Evolutionary conservation across 108 stramenopile genomes (phyloP).

Genomic region (Seminavis robusta): DNA sequence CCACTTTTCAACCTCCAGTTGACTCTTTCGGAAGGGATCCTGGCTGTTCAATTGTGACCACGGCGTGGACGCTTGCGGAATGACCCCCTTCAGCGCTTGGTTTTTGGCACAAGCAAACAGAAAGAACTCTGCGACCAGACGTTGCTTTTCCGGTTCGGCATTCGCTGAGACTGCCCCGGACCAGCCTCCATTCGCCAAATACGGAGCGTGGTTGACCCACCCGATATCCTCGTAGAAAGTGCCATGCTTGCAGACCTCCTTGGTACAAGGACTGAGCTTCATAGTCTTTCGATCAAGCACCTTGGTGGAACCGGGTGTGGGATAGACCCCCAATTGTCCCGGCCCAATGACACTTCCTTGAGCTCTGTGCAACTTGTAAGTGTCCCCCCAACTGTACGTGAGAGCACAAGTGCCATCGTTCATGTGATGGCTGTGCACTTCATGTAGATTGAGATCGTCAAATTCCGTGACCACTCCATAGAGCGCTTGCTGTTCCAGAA

Average conservation of each 20-base stretch:
- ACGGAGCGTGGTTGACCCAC: slow-evolving; percentile 32
- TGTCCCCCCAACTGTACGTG: slow-evolving; percentile 19
- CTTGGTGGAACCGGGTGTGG: slow-evolving; percentile 16
- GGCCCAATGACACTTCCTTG: too few species aligned
- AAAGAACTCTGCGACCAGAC: slow-evolving; percentile 22
- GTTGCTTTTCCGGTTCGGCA: slow-evolving; percentile 3
- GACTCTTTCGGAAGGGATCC: slow-evolving; percentile 30
- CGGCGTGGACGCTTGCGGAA: slow-evolving; percentile 17
- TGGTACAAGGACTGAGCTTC: slow-evolving; percentile 21
- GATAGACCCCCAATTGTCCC: slow-evolving; percentile 22
- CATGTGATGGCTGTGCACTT: slow-evolving; percentile 8
- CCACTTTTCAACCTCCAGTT: slow-evolving; percentile 19
- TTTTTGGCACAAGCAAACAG: slow-evolving; percentile 12
- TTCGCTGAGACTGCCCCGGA: slow-evolving; percentile 3
- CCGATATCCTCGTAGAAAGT: slow-evolving; percentile 17
- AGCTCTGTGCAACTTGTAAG: too few species aligned
- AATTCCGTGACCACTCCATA: slow-evolving; percentile 20
- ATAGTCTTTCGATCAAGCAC: slow-evolving; percentile 28
- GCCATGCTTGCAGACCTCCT: slow-evolving; percentile 13
- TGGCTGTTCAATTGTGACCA: slow-evolving; percentile 3
- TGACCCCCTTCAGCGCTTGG: slow-evolving; percentile 6
- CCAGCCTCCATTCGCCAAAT: slow-evolving; percentile 35
- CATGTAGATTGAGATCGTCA: slow-evolving; percentile 6
- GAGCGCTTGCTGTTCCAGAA: slow-evolving; percentile 19
- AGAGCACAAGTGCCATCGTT: slow-evolving; percentile 27